phyloP scores from a whole-genome alignment of 2,329 filamentous ascomycete species.

The Claviceps quebecensis region DNA sequence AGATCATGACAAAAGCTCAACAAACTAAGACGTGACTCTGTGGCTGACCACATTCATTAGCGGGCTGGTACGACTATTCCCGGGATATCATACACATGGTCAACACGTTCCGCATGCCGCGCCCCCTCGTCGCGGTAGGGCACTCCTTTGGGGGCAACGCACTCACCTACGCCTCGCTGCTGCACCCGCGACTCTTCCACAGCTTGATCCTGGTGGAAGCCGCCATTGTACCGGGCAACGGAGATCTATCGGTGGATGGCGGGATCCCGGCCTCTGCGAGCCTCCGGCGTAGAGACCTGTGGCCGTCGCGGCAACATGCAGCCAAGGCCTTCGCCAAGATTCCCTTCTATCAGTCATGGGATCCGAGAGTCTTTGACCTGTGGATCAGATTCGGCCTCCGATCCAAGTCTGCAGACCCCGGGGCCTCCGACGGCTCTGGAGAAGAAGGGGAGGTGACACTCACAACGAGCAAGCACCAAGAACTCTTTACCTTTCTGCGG shows the following conservation, averaged over 20 bases:
- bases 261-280: constrained; percentile 44
- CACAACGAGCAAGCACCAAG: constrained; percentile 69
- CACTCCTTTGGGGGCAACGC: constrained; percentile 79
- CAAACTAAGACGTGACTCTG: neutral
- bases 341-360: constrained; percentile 68
- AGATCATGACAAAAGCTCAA: neutral
- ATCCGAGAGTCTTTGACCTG: constrained; percentile 57
- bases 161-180: constrained; percentile 55
- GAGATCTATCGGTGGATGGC: constrained; percentile 10
- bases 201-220: constrained; percentile 72
- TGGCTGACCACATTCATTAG: constrained; percentile 24
- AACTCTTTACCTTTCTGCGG: constrained; percentile 61
- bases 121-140: constrained; percentile 73
- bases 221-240: constrained; percentile 44
- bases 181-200: constrained; percentile 69
- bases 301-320: constrained; percentile 64
- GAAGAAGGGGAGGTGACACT: constrained; percentile 46
- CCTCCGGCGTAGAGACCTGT: constrained; percentile 60
- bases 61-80: constrained; percentile 73
- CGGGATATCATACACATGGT: constrained; percentile 75
- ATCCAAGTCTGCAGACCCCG: constrained; percentile 29
- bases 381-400: constrained; percentile 56
- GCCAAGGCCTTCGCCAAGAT: constrained; percentile 48
- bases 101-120: constrained; percentile 68
- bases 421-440: neutral